Evolutionary conservation across 2,329 filamentous ascomycete species (phyloP).

Genomic region (Fusarium continuum): DNA sequence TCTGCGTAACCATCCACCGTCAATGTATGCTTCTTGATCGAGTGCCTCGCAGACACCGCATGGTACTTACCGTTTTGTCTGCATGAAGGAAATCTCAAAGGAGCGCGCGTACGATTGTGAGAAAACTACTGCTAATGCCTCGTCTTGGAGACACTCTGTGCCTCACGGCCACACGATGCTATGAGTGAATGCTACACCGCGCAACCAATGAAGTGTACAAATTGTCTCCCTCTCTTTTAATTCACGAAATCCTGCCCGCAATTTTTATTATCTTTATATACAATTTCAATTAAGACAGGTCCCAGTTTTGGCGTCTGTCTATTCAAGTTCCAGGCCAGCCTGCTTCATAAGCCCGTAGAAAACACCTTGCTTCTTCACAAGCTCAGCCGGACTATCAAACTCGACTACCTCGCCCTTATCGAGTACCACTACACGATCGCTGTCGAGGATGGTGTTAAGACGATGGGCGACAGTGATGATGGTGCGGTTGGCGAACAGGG

Average conservation of each 20-base stretch:
- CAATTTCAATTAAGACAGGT: constrained; percentile 15
- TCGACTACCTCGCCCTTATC: constrained; percentile 91
- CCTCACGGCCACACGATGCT: constrained; percentile 9
- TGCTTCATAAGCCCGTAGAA: constrained; percentile 95
- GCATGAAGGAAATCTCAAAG: neutral
- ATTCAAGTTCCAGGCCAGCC: constrained; percentile 73
- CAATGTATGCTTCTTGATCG: constrained; percentile 12
- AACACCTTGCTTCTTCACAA: constrained; percentile 77
- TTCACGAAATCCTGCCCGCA: too few species aligned
- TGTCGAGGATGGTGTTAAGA: constrained; percentile 94
- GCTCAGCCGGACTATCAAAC: constrained; percentile 84
- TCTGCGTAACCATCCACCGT: constrained; percentile 13
- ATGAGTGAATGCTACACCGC: neutral
- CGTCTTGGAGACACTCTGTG: neutral
- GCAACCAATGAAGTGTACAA: constrained; percentile 8
- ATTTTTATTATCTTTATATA: constrained; percentile 16
- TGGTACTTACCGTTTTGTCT: too few species aligned
- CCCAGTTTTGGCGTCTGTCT: neutral
- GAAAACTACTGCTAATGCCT: neutral
- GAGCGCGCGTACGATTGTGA: neutral
- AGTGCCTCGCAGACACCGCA: constrained; percentile 19
- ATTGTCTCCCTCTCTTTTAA: constrained; percentile 12
- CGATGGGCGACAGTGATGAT: constrained; percentile 99
- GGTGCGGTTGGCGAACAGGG: constrained; percentile 85
- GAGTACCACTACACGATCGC: constrained; percentile 90